These are phyloP conservation scores for Picea sitchensis DNA, from an alignment of 75 land plant genomes.

Conservation along the genomic window DNA sequence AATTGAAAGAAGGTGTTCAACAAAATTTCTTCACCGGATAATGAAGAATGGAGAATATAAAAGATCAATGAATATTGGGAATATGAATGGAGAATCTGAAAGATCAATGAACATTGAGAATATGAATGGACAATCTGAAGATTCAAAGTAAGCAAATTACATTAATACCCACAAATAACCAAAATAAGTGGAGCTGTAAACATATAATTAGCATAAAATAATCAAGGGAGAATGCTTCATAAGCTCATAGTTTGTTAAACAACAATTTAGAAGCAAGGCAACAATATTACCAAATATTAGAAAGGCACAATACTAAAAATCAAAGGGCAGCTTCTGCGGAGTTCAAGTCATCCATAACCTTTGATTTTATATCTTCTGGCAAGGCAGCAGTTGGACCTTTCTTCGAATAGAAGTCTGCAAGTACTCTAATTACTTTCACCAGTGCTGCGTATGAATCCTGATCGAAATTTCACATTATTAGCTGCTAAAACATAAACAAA, in stretches of 20 bases:
- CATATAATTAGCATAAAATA: too few species aligned
- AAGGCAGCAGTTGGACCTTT: conserved; percentile 81
- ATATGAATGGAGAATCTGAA: too few species aligned
- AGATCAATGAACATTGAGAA: too few species aligned
- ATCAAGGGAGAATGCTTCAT: too few species aligned
- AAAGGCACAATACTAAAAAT: background rate
- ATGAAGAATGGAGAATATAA: too few species aligned
- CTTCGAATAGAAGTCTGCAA: conserved; percentile 80
- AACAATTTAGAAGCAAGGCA: background rate
- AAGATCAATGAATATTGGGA: too few species aligned
- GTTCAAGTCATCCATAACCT: conserved; percentile 53
- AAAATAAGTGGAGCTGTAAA: too few species aligned
- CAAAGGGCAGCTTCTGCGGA: conserved; percentile 67
- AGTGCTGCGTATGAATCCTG: conserved; percentile 82
- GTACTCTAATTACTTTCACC: conserved; percentile 69
- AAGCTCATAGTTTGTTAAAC: background rate
- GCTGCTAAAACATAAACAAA: background rate
- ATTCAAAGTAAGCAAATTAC: too few species aligned
- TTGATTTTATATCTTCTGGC: conserved; percentile 69
- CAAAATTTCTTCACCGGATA: too few species aligned
- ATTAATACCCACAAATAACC: too few species aligned
- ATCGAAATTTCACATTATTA: background rate
- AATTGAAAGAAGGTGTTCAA: too few species aligned
- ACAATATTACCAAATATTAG: background rate
- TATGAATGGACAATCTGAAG: too few species aligned